Evolutionary conservation across 108 stramenopile genomes (phyloP).

Genomic region (Poteriospumella lacustris): DNA sequence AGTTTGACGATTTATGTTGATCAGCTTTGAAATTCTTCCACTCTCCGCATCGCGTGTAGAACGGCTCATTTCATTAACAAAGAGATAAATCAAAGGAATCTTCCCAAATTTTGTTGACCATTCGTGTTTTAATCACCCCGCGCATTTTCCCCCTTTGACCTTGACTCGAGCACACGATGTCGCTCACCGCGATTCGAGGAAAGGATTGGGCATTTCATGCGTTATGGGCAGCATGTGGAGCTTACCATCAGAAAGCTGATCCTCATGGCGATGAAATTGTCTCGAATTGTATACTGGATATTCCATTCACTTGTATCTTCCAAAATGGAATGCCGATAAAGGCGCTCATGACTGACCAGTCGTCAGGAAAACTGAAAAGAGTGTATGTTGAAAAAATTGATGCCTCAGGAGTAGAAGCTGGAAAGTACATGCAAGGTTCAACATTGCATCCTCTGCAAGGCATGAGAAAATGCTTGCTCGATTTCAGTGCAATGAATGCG

Average conservation of each 20-base stretch:
- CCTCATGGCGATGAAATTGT: not conserved
- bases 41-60: too few relatives aligned
- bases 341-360: not conserved
- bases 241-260: not conserved
- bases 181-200: not conserved
- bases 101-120: too few relatives aligned
- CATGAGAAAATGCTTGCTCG: not conserved
- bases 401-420: not conserved
- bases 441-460: not conserved
- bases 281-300: not conserved
- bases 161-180: not conserved
- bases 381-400: not conserved
- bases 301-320: conserved; percentile 20
- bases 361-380: not conserved
- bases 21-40: too few relatives aligned
- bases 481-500: too few relatives aligned
- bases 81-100: too few relatives aligned
- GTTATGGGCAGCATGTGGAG: conserved; percentile 17
- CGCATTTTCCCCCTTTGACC: too few relatives aligned
- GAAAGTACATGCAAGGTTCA: not conserved
- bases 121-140: too few relatives aligned
- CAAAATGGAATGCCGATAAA: conserved; percentile 10
- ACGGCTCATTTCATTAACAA: too few relatives aligned
- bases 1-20: too few relatives aligned
- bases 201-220: conserved; percentile 28